Conservation (phyloP, 352 stramenopile species). For the Lagenidium giganteum region DNA sequence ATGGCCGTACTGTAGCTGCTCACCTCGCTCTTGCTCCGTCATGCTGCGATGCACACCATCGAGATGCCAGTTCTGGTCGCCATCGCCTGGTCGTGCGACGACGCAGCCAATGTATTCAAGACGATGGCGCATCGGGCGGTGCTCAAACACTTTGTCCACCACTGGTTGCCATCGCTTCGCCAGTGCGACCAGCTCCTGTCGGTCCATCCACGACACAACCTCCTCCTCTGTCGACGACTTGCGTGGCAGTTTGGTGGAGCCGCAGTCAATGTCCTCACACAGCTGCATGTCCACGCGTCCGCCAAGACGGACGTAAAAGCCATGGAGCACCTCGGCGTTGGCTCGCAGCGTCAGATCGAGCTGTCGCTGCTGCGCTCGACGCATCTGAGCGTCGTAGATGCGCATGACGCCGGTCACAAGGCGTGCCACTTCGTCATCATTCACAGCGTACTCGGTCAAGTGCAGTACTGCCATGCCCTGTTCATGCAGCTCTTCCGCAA, state of each 20-base stretch:
- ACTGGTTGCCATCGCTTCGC: conserved; percentile 5
- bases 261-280: too few species aligned
- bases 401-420: too few species aligned
- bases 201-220: conserved; percentile 2
- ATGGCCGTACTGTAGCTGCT: background rate
- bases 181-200: background rate
- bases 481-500: too few species aligned
- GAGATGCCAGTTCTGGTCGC: conserved; percentile 62
- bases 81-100: conserved; percentile 39
- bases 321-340: conserved; percentile 36
- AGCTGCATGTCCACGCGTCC: conserved; percentile 64
- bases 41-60: conserved; percentile 52
- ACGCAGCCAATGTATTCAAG: conserved; percentile 70
- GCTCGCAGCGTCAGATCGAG: conserved; percentile 28
- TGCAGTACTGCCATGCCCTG: too few species aligned
- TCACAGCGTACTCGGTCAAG: too few species aligned
- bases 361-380: too few species aligned
- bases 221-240: background rate
- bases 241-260: too few species aligned
- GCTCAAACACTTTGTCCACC: too few species aligned
- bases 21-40: conserved; percentile 36
- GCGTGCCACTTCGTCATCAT: too few species aligned
- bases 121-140: too few species aligned
- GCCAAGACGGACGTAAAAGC: conserved; percentile 58
- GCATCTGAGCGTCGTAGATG: too few species aligned